Conservation (phyloP, 1,139 yeast genomes). For the Saccharomyces hybrid region DNA sequence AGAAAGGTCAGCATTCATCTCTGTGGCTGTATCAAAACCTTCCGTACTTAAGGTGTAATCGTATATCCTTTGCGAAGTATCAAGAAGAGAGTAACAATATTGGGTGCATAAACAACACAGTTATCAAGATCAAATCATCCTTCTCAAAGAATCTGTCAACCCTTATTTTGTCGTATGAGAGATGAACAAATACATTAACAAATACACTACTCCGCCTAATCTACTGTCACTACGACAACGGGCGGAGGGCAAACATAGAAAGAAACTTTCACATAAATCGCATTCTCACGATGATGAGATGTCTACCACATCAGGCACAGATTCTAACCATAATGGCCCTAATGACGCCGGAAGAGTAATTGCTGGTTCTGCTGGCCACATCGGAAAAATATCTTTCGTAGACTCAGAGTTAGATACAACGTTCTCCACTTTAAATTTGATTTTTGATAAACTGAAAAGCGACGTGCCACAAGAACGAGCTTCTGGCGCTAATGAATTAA, state of each 20-base stretch:
- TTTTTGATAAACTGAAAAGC: constrained; percentile 29
- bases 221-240: constrained; percentile 22
- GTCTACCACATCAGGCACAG: constrained; percentile 21
- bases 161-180: not conserved
- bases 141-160: not conserved
- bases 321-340: constrained; percentile 15
- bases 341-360: constrained; percentile 16
- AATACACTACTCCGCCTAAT: not conserved
- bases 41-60: too few relatives aligned
- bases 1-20: too few relatives aligned
- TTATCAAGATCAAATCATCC: not conserved
- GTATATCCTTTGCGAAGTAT: too few relatives aligned
- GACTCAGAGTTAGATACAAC: constrained; percentile 24
- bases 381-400: constrained; percentile 10
- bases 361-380: constrained; percentile 7
- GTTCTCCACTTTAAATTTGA: constrained; percentile 22
- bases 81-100: not conserved
- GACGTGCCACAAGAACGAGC: constrained; percentile 41
- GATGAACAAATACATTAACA: not conserved
- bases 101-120: not conserved
- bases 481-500: constrained; percentile 58
- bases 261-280: constrained; percentile 20
- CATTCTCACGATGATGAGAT: constrained; percentile 21
- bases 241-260: constrained; percentile 20
- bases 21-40: not conserved